A percentile compares a stretch with the other conserved stretches of the same genome.
Evolutionary conservation across 345 rosid species (phyloP).

Genomic region (Erucastrum elatum): DNA sequence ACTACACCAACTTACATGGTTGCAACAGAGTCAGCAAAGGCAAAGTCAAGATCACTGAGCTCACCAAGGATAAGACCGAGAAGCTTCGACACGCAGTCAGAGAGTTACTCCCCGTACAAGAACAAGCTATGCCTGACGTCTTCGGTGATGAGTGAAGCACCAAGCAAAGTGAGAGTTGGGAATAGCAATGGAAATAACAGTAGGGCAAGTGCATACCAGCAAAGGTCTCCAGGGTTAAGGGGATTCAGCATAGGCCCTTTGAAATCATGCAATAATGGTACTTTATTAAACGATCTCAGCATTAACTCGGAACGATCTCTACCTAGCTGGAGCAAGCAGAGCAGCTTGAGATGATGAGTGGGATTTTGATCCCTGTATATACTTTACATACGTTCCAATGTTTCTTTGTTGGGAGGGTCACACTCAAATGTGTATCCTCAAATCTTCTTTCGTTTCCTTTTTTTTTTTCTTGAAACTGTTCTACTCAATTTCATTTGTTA

Average conservation of each 20-base stretch:
- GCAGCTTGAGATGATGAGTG: constrained; percentile 41
- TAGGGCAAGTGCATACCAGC: constrained; percentile 55
- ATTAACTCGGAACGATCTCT: constrained; percentile 57
- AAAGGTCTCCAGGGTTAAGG: constrained; percentile 79
- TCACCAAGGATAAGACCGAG: constrained; percentile 76
- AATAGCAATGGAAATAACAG: neutral
- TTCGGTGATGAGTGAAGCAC: constrained; percentile 49
- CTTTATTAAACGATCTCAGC: constrained; percentile 51
- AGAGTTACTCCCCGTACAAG: constrained; percentile 78
- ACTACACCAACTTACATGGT: constrained; percentile 82
- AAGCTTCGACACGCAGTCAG: constrained; percentile 67
- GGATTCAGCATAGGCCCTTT: constrained; percentile 47
- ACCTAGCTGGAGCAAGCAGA: constrained; percentile 46
- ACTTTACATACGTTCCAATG: constrained; percentile 17
- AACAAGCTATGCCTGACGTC: constrained; percentile 54
- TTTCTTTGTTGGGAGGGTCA: constrained; percentile 9
- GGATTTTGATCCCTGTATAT: constrained; percentile 26
- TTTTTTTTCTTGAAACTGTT: neutral
- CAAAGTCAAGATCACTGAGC: constrained; percentile 77
- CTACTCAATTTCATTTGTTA: constrained; percentile 5
- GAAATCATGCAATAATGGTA: constrained; percentile 46
- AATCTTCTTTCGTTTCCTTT: constrained; percentile 1
- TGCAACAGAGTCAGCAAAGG: constrained; percentile 87
- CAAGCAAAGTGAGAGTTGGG: constrained; percentile 40
- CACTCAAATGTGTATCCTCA: constrained; percentile 18